Percentiles rank a stretch among this genome's conserved stretches.
phyloP scores from a whole-genome alignment of 116 monocot species.

The Cymodocea nodosa region DNA sequence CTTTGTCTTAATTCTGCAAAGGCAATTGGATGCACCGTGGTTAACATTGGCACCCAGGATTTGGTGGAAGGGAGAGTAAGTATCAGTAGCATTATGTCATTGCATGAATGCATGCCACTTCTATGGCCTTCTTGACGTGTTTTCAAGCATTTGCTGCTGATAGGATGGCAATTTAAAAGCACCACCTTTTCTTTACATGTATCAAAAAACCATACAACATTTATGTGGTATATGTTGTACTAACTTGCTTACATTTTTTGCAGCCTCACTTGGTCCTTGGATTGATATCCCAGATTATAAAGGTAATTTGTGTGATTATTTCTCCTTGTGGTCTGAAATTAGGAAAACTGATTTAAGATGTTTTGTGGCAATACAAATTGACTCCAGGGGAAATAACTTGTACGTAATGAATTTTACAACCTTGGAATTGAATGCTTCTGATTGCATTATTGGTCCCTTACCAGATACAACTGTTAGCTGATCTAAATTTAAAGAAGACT shows the following conservation, averaged over 20 bases:
- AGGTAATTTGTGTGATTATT: conserved; percentile 31
- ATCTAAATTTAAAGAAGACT: conserved; percentile 85
- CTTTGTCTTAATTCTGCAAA: conserved; percentile 97
- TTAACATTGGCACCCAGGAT: conserved; percentile 98
- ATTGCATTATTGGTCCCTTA: background rate
- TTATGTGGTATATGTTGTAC: background rate
- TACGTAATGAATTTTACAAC: background rate
- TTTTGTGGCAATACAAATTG: background rate
- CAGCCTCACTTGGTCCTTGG: conserved; percentile 98
- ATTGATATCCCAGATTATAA: conserved; percentile 97
- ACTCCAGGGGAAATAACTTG: no score
- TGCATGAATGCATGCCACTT: background rate
- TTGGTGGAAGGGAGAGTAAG: conserved; percentile 93
- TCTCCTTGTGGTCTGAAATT: conserved; percentile 2
- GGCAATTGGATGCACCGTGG: conserved; percentile 97
- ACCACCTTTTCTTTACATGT: no score
- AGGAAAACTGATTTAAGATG: background rate
- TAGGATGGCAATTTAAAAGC: no score
- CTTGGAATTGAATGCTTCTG: background rate
- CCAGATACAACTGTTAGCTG: conserved; percentile 90
- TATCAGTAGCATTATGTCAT: background rate
- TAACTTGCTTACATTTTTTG: conserved; percentile 8
- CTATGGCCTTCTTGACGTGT: background rate
- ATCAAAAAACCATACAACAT: no score
- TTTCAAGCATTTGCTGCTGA: background rate